phyloP scores from a whole-genome alignment of 805 yeast genomes.

The Komagataella ulmi region DNA sequence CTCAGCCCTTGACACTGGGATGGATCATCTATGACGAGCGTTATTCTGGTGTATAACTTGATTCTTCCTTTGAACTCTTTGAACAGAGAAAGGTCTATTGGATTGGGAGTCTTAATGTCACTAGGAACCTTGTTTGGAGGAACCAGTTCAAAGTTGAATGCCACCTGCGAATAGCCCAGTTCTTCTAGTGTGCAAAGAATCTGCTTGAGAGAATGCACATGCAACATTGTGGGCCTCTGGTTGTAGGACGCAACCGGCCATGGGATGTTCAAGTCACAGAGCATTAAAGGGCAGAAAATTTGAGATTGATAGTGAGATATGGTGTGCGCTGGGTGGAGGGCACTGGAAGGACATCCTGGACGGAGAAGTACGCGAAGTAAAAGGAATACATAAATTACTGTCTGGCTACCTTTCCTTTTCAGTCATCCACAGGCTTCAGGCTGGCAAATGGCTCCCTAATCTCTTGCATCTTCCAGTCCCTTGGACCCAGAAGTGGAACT shows the following conservation, averaged over 20 bases:
- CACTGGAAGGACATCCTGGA: background rate
- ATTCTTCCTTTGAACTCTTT: conserved; percentile 20
- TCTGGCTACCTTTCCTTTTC: background rate
- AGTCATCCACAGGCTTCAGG: background rate
- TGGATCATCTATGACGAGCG: conserved; percentile 66
- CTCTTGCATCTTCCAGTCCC: background rate
- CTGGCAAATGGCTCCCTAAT: background rate
- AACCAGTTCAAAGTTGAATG: conserved; percentile 49
- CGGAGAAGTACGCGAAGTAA: background rate
- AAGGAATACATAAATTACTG: background rate
- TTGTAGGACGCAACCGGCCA: conserved; percentile 51
- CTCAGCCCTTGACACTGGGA: conserved; percentile 56
- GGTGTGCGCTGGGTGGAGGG: background rate
- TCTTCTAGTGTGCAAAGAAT: conserved; percentile 39
- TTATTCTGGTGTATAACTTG: conserved; percentile 56
- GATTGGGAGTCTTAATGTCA: conserved; percentile 23
- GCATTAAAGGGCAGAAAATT: conserved; percentile 16
- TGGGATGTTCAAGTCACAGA: conserved; percentile 57
- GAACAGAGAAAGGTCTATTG: conserved; percentile 23
- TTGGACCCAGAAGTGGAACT: background rate
- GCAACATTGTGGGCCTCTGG: conserved; percentile 24
- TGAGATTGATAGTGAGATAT: background rate
- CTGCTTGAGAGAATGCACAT: conserved; percentile 30
- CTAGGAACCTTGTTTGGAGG: conserved; percentile 41
- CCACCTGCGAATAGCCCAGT: conserved; percentile 66